Evolutionary conservation across 164 flowering plant genomes (phyloP).

Genomic region (Hamamelis virginiana): DNA sequence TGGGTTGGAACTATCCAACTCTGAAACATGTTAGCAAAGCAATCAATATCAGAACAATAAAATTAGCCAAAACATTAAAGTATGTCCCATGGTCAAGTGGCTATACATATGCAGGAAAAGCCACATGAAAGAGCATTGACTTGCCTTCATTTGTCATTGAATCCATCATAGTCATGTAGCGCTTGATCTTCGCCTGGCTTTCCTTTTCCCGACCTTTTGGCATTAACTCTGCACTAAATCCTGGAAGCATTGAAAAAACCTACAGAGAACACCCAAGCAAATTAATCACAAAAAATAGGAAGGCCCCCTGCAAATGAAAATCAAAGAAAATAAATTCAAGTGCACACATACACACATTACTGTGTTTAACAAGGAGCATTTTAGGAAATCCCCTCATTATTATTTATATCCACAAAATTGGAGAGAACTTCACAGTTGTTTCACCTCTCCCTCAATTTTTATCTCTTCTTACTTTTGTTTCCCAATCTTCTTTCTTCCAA

Average conservation of each 20-base stretch:
- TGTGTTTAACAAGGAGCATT: no score
- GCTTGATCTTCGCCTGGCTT: slow-evolving; percentile 92
- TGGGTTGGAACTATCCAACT: slow-evolving; percentile 91
- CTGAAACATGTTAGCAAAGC: slow-evolving; percentile 40
- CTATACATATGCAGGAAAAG: neutral
- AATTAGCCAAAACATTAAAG: neutral
- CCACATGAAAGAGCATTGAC: neutral
- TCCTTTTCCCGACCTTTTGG: slow-evolving; percentile 96
- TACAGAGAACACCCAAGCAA: slow-evolving; percentile 23
- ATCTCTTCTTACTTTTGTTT: no score
- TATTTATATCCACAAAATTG: no score
- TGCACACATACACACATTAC: no score
- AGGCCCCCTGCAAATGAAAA: neutral
- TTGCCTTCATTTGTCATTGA: slow-evolving; percentile 96
- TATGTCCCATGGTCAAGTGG: neutral
- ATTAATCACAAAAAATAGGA: neutral
- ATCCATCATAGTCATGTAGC: slow-evolving; percentile 99
- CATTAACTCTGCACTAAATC: slow-evolving; percentile 90
- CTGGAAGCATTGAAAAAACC: slow-evolving; percentile 98
- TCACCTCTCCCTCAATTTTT: no score
- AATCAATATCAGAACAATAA: neutral
- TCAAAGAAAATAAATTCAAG: no score
- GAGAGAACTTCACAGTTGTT: no score
- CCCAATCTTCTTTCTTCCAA: no score
- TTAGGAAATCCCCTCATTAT: no score